These are phyloP conservation scores for Neoboletus subvelutipes DNA, from an alignment of 768 basidiomycete genomes.

Conservation along the genomic window DNA sequence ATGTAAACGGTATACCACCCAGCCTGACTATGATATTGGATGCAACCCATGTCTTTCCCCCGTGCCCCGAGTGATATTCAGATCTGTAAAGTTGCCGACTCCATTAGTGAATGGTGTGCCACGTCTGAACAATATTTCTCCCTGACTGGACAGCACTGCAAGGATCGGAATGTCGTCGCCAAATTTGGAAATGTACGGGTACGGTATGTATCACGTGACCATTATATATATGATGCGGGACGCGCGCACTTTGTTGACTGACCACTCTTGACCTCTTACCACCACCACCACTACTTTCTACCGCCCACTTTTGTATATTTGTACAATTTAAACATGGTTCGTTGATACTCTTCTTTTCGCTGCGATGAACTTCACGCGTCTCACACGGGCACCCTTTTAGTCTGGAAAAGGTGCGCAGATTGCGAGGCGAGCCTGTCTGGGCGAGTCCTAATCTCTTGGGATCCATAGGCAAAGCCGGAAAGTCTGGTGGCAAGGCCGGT, in stretches of 20 bases:
- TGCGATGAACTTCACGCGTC: neutral
- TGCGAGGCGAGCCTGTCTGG: neutral
- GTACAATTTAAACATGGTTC: slow-evolving; percentile 27
- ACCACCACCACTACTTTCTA: slow-evolving; percentile 18
- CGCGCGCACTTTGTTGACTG: slow-evolving; percentile 33
- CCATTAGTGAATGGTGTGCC: slow-evolving; percentile 35
- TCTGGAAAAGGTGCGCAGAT: slow-evolving; percentile 33
- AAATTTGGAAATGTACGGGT: slow-evolving; percentile 15
- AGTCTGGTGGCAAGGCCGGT: slow-evolving; percentile 51
- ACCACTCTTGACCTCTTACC: slow-evolving; percentile 31
- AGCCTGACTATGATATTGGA: slow-evolving; percentile 84
- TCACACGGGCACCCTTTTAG: slow-evolving; percentile 13
- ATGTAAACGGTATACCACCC: slow-evolving; percentile 46
- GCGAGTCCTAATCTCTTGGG: slow-evolving; percentile 4
- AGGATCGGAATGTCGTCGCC: slow-evolving; percentile 12
- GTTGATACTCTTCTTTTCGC: slow-evolving; percentile 1
- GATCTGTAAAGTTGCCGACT: slow-evolving; percentile 78
- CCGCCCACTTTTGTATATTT: slow-evolving; percentile 17
- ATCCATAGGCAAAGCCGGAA: slow-evolving; percentile 47
- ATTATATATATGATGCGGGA: slow-evolving; percentile 35
- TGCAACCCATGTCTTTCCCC: slow-evolving; percentile 83
- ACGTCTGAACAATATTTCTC: no score
- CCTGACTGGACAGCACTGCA: no score
- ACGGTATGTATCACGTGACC: slow-evolving; percentile 28
- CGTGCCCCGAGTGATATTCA: slow-evolving; percentile 74